Percentiles rank a stretch among this genome's conserved stretches.
These are phyloP conservation scores for Aphanomyces euteiches DNA, from an alignment of 352 stramenopile species.

Conservation along the genomic window DNA sequence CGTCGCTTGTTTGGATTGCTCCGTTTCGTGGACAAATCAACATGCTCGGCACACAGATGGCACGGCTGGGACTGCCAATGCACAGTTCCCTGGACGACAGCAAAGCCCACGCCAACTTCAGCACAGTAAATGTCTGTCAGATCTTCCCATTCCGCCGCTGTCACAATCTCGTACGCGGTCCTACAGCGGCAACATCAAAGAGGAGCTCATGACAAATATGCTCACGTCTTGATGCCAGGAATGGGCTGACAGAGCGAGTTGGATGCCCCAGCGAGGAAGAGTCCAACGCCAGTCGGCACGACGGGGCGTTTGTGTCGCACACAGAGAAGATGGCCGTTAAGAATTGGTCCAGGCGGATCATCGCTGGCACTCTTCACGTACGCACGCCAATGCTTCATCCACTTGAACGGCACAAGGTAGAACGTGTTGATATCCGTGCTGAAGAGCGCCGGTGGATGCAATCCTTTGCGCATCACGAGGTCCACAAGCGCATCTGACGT, in stretches of 20 bases:
- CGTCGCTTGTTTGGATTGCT: slow-evolving; percentile 17
- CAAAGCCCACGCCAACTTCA: slow-evolving; percentile 79
- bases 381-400: slow-evolving; percentile 73
- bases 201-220: not conserved
- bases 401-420: slow-evolving; percentile 80
- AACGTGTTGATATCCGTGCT: slow-evolving; percentile 51
- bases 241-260: slow-evolving; percentile 68
- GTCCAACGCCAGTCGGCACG: slow-evolving; percentile 77
- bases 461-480: slow-evolving; percentile 69
- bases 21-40: slow-evolving; percentile 35
- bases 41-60: slow-evolving; percentile 74
- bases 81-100: slow-evolving; percentile 72
- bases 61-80: slow-evolving; percentile 80
- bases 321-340: slow-evolving; percentile 80
- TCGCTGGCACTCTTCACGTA: slow-evolving; percentile 64
- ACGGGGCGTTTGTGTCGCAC: slow-evolving; percentile 72
- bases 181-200: not conserved
- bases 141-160: slow-evolving; percentile 71
- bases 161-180: slow-evolving; percentile 80
- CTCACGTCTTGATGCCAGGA: slow-evolving; percentile 15
- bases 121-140: slow-evolving; percentile 73
- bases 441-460: slow-evolving; percentile 75
- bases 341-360: slow-evolving; percentile 58
- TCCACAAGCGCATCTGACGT: slow-evolving; percentile 52
- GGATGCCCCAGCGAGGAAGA: slow-evolving; percentile 78